Conservation (phyloP, 768 basidiomycete species). For the Pleurotus giganteus region DNA sequence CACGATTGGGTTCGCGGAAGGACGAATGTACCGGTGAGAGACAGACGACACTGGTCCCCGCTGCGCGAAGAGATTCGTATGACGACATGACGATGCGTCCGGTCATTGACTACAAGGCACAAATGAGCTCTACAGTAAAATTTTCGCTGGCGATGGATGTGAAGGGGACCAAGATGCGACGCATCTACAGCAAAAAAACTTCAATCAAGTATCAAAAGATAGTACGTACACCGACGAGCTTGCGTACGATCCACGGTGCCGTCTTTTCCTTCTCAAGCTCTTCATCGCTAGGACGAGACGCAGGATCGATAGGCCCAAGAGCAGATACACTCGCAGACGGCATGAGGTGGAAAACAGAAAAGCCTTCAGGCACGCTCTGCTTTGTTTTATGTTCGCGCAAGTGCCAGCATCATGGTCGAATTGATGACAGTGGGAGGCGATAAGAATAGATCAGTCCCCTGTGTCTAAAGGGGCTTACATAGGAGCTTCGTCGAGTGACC, state of each 20-base stretch:
- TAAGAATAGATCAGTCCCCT: no score
- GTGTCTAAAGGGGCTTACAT: no score
- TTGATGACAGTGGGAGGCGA: not conserved
- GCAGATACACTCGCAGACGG: slow-evolving; percentile 26
- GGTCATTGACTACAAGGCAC: slow-evolving; percentile 46
- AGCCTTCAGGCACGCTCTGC: not conserved
- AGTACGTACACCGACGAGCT: slow-evolving; percentile 58
- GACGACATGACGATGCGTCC: slow-evolving; percentile 64
- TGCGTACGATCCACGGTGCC: slow-evolving; percentile 63
- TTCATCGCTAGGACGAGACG: slow-evolving; percentile 33
- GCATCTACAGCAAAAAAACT: no score
- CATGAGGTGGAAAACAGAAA: not conserved
- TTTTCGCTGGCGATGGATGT: not conserved
- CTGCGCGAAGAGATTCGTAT: slow-evolving; percentile 58
- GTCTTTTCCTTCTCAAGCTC: slow-evolving; percentile 48
- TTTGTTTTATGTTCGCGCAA: not conserved
- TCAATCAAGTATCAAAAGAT: not conserved
- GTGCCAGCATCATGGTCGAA: not conserved
- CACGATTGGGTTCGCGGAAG: slow-evolving; percentile 7
- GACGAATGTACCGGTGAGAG: slow-evolving; percentile 52
- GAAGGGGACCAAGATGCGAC: not conserved
- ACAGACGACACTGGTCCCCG: slow-evolving; percentile 57
- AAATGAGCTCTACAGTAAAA: not conserved
- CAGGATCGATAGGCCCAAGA: slow-evolving; percentile 49
- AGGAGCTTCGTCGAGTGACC: not conserved